phyloP scores from a whole-genome alignment of 2,329 filamentous ascomycete genomes.

The Venturia asperata region DNA sequence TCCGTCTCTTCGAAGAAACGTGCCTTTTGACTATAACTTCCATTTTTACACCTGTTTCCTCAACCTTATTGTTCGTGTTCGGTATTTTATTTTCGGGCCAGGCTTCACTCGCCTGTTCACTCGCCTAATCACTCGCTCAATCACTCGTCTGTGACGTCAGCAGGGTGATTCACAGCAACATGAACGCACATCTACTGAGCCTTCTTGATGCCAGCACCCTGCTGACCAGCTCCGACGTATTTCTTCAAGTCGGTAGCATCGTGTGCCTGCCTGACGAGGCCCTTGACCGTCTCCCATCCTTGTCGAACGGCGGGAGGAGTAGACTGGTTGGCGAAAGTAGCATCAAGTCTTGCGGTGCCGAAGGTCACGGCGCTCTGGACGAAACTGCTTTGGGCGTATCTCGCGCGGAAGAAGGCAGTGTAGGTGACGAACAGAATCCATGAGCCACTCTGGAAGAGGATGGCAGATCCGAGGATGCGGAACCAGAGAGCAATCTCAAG shows the following conservation, averaged over 20 bases:
- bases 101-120: background rate
- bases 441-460: conserved; percentile 83
- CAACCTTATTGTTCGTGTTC: background rate
- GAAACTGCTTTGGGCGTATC: conserved; percentile 83
- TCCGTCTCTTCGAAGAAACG: background rate
- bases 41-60: background rate
- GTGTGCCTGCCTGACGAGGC: conserved; percentile 62
- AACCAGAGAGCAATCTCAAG: conserved; percentile 86
- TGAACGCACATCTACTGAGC: conserved; percentile 16
- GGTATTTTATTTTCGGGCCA: background rate
- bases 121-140: too few species aligned
- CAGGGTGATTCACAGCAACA: background rate
- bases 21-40: background rate
- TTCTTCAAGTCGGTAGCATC: conserved; percentile 70
- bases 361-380: conserved; percentile 76
- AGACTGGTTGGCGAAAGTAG: conserved; percentile 75
- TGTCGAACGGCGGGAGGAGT: conserved; percentile 73
- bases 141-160: background rate
- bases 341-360: conserved; percentile 69
- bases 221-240: conserved; percentile 52
- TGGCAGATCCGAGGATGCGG: conserved; percentile 70
- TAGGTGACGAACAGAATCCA: conserved; percentile 85
- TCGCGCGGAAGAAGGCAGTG: conserved; percentile 84
- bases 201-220: conserved; percentile 16
- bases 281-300: conserved; percentile 75